Base-by-base conservation (phyloP, 140 eudicot species). In the Bidens hawaiensis region DNA sequence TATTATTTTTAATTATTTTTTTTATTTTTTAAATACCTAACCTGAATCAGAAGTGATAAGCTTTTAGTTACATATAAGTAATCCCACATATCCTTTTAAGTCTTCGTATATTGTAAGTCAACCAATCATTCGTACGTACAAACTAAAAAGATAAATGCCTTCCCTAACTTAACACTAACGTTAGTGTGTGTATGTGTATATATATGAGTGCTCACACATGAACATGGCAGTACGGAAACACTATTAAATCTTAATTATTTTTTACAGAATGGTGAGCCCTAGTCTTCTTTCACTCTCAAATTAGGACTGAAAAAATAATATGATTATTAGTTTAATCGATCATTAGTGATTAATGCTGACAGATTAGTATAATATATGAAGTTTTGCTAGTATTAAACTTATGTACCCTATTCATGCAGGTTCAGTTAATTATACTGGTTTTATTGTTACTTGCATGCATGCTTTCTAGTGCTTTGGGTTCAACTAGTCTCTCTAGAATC, bases 371-470 rank as follows among this genome's bases (percentile, higher is more conserved):
- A 10, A 28, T 36, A 38, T 42, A 10, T 4, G 14, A 19, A 38
- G n/a, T 62, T 38, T 71, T 71, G 47, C 42, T 52, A 42, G 54
- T 52, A 21, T 9, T 64, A 45, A 64, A 55, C 40, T 9, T 27
- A 27, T 69, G 33, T 7, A 43, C 57, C 17, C 23, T 59, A 55
- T 54, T 33, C 33, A 52, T 72, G 77, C 77, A 72, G 77, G 67
- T 55, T 64, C 72, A 57, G 2, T 52, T 52, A 7, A 25, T 71
- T 34, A 62, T 50, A 22, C 24, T 64, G 33, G 30, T 64, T 64
- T 43, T 72, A 19, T 25, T 72, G 52, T 64, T 64, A 30, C 52
- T 72, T 28, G 2, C 72, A 72, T 72, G 77, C 65, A 43, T 72
- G 67, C 59, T 72, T 56, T 64, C 72, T n/a, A 40, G 33, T 43